A percentile compares a stretch with the other conserved stretches of the same genome.
phyloP scores from a whole-genome alignment of 192 early-diverging fungal genomes.

The Pilaira anomala region DNA sequence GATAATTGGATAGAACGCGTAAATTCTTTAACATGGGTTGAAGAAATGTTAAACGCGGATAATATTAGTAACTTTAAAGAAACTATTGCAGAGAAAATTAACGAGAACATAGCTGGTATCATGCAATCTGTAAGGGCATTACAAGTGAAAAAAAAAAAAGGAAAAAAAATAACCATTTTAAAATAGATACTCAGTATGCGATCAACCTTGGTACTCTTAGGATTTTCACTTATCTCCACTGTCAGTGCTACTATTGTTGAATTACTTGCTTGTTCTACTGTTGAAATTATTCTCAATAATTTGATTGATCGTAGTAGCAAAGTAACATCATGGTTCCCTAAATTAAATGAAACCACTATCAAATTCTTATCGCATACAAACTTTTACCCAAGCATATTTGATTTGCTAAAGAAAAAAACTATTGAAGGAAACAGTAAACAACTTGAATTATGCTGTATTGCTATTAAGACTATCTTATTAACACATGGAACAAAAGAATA shows the following conservation, averaged over 20 bases:
- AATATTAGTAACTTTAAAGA: conserved; percentile 12
- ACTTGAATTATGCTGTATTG: conserved; percentile 22
- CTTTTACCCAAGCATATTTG: conserved; percentile 32
- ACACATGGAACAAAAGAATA: conserved; percentile 21
- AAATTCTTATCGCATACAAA: conserved; percentile 29
- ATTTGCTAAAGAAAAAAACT: conserved; percentile 37
- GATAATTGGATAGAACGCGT: conserved; percentile 34
- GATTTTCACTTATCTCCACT: conserved; percentile 23
- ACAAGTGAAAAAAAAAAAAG: neutral
- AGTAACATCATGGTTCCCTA: conserved; percentile 30
- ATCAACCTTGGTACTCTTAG: conserved; percentile 31
- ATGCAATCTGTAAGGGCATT: conserved; percentile 21
- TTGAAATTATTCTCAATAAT: conserved; percentile 32
- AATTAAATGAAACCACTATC: conserved; percentile 25
- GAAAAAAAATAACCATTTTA: neutral
- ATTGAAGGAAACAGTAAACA: no score
- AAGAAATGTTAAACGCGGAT: conserved; percentile 13
- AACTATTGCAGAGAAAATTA: conserved; percentile 11
- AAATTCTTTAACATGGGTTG: conserved; percentile 12
- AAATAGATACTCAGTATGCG: conserved; percentile 39
- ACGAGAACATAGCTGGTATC: conserved; percentile 13
- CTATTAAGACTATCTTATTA: conserved; percentile 22
- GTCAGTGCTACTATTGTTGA: conserved; percentile 23
- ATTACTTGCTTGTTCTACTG: conserved; percentile 29
- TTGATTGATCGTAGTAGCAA: conserved; percentile 25